Conservation (phyloP, 2,329 filamentous ascomycete species). For the Colletotrichum brevisporum region DNA sequence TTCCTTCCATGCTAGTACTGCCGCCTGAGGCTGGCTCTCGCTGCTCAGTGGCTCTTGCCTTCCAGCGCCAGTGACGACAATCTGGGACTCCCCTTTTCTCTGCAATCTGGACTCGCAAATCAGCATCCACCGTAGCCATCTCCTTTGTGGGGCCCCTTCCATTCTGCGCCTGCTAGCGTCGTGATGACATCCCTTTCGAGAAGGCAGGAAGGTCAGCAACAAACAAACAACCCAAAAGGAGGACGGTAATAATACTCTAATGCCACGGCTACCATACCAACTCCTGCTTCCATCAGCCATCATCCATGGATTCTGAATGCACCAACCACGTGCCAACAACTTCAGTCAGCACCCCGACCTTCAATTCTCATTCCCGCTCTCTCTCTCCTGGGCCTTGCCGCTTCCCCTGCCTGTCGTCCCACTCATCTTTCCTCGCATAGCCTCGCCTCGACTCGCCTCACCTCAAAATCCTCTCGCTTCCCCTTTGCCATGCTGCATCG, state of each 20-base stretch:
- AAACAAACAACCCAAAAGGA: constrained; percentile 30
- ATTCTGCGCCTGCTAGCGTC: constrained; percentile 27
- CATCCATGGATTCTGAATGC: background rate
- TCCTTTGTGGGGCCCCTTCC: constrained; percentile 5
- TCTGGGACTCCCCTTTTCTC: constrained; percentile 32
- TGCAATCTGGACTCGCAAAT: constrained; percentile 38
- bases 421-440: background rate
- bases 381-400: background rate
- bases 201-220: constrained; percentile 26
- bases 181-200: constrained; percentile 38
- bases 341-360: background rate
- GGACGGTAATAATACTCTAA: constrained; percentile 11
- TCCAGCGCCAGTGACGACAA: constrained; percentile 5
- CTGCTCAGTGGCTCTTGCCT: background rate
- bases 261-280: background rate
- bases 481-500: background rate
- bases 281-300: background rate
- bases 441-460: constrained; percentile 19
- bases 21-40: background rate
- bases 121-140: constrained; percentile 23
- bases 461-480: constrained; percentile 21
- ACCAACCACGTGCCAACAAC: background rate
- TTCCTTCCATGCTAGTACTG: background rate
- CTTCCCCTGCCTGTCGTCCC: background rate
- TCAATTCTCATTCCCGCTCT: background rate